These are phyloP conservation scores for Acanthochlamys bracteata DNA, from an alignment of 106 monocot genomes.

Conservation along the genomic window DNA sequence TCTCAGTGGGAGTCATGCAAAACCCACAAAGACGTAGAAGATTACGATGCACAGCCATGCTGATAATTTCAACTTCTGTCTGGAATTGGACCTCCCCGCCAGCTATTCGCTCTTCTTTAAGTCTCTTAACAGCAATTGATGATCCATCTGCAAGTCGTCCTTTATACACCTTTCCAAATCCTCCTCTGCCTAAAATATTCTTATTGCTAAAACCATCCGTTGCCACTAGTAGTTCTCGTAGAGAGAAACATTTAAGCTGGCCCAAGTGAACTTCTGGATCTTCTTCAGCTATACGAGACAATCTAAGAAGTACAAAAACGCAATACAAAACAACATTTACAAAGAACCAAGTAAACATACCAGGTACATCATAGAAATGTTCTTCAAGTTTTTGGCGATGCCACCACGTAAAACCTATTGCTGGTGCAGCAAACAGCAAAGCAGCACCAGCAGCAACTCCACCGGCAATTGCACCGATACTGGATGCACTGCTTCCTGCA, in stretches of 20 bases:
- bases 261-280: slow-evolving; percentile 93
- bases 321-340: not conserved
- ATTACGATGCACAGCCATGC: slow-evolving; percentile 75
- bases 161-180: slow-evolving; percentile 95
- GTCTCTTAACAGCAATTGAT: slow-evolving; percentile 79
- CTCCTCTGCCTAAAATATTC: slow-evolving; percentile 84
- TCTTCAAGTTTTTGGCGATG: slow-evolving; percentile 83
- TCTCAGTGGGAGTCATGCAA: slow-evolving; percentile 71
- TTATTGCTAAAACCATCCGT: slow-evolving; percentile 82
- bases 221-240: slow-evolving; percentile 87
- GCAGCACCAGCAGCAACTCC: slow-evolving; percentile 92
- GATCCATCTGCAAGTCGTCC: slow-evolving; percentile 78
- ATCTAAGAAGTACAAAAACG: not conserved
- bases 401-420: slow-evolving; percentile 87
- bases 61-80: slow-evolving; percentile 76
- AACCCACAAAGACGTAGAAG: slow-evolving; percentile 61
- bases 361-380: slow-evolving; percentile 92
- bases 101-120: slow-evolving; percentile 63
- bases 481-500: slow-evolving; percentile 47
- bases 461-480: slow-evolving; percentile 83
- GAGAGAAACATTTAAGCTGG: slow-evolving; percentile 83
- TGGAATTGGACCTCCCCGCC: slow-evolving; percentile 75
- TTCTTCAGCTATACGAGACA: slow-evolving; percentile 62
- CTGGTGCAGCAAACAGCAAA: slow-evolving; percentile 72
- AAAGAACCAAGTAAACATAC: slow-evolving; percentile 29